Conservation (phyloP, 768 basidiomycete genomes). For the Lactarius deliciosus region DNA sequence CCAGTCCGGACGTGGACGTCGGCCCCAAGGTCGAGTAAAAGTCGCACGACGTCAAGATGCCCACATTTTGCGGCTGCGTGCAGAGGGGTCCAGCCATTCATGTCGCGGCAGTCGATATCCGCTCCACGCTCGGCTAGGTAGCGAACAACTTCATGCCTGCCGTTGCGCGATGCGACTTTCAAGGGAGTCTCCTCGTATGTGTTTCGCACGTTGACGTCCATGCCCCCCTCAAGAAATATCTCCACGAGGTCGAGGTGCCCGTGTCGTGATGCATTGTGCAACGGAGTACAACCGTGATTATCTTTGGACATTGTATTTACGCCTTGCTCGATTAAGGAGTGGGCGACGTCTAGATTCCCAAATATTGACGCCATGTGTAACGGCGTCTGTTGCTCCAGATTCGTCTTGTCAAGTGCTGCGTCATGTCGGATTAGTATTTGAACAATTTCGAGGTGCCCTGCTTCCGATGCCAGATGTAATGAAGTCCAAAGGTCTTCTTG, state of each 20-base stretch:
- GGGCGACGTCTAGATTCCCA: background rate
- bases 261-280: background rate
- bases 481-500: too few species aligned
- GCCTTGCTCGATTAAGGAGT: background rate
- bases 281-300: background rate
- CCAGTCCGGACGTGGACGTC: background rate
- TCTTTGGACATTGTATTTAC: background rate
- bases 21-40: background rate
- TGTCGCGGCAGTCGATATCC: background rate
- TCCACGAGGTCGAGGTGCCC: background rate
- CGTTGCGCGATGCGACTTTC: accelerated
- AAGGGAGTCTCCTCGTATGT: background rate
- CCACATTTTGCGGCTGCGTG: background rate
- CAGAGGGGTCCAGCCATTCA: background rate
- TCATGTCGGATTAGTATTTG: too few species aligned
- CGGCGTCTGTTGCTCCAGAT: too few species aligned
- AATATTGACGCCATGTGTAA: too few species aligned
- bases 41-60: background rate
- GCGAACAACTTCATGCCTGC: background rate
- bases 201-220: background rate
- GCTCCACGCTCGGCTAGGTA: background rate
- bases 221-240: background rate
- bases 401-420: too few species aligned
- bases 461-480: too few species aligned
- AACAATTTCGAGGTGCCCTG: too few species aligned